Base-by-base conservation (phyloP, 148 eudicot genomes). In the Bassia scoparia region DNA sequence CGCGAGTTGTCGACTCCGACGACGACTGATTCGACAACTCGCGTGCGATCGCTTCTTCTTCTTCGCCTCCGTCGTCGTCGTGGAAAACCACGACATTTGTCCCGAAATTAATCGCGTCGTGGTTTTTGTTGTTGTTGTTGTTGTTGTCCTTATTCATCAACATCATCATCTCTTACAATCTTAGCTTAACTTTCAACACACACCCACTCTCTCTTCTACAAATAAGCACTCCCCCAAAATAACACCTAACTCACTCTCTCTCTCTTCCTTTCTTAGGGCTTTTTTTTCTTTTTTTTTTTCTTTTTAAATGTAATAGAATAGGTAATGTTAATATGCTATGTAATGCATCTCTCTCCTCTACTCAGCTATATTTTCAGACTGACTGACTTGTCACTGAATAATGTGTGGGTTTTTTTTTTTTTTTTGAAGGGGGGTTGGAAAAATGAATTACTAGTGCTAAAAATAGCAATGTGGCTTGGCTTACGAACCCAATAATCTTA, bases 391-490 rank as follows among this genome's bases (percentile, higher is more conserved):
- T 23, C 65, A 68, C 78, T 79, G 77, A 68, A 74, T 61, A 79
- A 73, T 76, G 74, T 75, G 77, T 61, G 33, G 8, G 3, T 30
- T 60, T 30, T 16, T 30, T 7, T 30, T 16, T 60, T 8, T 18
- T 9, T 64, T 64, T 24, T n/a, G 3, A 37, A 4, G 16, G 21
- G 14, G 15, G 20, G 17, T 17, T 30, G 46, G 16, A 64, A 64
- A 72, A 52, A 59, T 70, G 76, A 58, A 44, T 77, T 74, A 44
- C 73, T 75, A n/a, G n/a, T n/a, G 68, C 82, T 75, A 70, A 74
- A 75, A 80, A 80, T 80, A 75, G 82, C 78, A 80, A 75, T 30
- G 59, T 54, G 31, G n/a, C 46, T 41, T 54, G 31, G n/a, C 46
- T 41, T 41, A 64, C 31, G 65, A 77, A 64, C 43, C 71, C 59